Evolutionary conservation across 495 filamentous ascomycete genomes (phyloP), one percentile per base, ranked within the genome.

Genomic region (Penicillium canescens): DNA sequence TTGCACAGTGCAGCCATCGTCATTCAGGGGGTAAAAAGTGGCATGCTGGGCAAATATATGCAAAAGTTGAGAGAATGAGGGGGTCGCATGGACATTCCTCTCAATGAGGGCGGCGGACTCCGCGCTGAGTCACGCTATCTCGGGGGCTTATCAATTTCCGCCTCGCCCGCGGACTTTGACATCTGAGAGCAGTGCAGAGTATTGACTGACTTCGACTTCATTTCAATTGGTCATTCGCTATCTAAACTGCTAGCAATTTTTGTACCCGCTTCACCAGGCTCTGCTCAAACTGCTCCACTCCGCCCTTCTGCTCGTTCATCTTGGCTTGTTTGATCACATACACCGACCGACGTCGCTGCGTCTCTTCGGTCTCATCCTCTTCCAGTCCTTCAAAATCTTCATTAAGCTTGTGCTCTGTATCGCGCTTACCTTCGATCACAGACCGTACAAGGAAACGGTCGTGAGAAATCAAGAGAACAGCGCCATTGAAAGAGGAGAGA

Each of bases 361-460:
- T 68, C 23, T 78, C 76, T 7, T 74, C 76, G n/a, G 58, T 59
- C 3, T 77, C 77, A 42, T 76, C 74, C 45, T 73, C 77, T 28
- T 79, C 75, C 1, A 76, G 66, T 10, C 66, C 81, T 36, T 74
- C 77, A 31, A 81, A 82, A 8, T 82, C 77, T 28, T 71, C 74
- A 53, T 82, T 66, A n/a, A 71, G 50, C 34, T 70, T 69, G 37
- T 73, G 67, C 41, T 72, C 70, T 4, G 37, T 54, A 52, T 72
- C 75, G 47, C 71, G 63, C 37, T 80, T 77, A 9, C 86, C 87
- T 65, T 92, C 86, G 8, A 92, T 76, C 1, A 87, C 85, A 0
- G 79, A 80, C 33, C 82, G 78, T 39, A 91, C 68, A 54, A 92
- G 82, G 73, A 85, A 95, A 8, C 90, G 78, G 61, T 95, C 90